Percentiles rank a stretch among this genome's conserved stretches.
Conservation (phyloP, 2,329 filamentous ascomycete genomes). For the Penicillium palitans region DNA sequence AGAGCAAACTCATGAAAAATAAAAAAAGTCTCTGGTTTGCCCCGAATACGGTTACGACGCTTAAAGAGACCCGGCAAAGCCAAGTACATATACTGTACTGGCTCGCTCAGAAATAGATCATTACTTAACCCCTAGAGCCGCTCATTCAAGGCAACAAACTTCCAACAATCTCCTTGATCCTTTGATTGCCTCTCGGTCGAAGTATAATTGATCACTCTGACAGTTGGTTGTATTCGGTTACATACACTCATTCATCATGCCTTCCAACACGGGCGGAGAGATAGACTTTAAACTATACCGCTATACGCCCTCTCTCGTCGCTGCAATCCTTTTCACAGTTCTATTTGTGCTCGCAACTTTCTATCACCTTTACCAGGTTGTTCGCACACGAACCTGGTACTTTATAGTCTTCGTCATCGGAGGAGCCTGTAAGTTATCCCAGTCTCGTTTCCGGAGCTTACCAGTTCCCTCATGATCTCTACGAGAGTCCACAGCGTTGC, state of each 20-base stretch:
- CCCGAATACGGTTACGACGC: not conserved
- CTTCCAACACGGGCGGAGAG: not conserved
- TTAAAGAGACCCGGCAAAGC: no score
- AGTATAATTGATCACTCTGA: not conserved
- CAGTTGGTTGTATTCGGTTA: not conserved
- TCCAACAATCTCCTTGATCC: not conserved
- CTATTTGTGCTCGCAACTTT: constrained; percentile 20
- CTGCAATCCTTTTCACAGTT: constrained; percentile 25
- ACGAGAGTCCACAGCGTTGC: not conserved
- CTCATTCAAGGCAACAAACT: not conserved
- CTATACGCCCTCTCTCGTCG: constrained; percentile 29
- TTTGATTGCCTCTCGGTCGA: not conserved
- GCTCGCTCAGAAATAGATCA: not conserved
- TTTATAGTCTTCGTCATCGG: constrained; percentile 20
- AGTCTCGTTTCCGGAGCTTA: not conserved
- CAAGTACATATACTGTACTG: not conserved
- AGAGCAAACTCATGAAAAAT: not conserved
- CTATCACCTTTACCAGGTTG: constrained; percentile 15
- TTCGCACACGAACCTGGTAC: constrained; percentile 12
- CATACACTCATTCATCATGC: not conserved
- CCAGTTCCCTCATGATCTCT: not conserved
- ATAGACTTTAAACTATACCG: constrained; percentile 10
- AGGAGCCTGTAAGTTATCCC: constrained; percentile 15
- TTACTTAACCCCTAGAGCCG: not conserved
- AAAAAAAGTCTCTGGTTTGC: not conserved